Evolutionary conservation across 441 rosid species (phyloP), one percentile per base, ranked within the genome.

Genomic region (Populus hybrid): DNA sequence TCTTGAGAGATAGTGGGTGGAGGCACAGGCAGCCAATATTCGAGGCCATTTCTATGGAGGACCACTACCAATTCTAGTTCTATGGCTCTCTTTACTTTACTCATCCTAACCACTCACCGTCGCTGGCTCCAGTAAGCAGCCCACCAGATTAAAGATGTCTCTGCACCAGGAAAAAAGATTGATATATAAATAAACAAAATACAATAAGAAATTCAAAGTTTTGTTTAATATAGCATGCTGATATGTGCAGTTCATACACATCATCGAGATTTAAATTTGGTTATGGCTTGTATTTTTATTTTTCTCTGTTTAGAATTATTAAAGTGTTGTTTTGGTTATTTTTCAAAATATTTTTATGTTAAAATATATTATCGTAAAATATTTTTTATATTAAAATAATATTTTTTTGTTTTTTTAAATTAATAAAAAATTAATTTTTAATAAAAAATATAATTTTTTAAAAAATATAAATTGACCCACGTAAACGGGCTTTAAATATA

Each of bases 71-170:
- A 4, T 46, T 46, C 57, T 46, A 46, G 18, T 46, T 46, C 57
- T 46, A 14, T 4, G 57, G 20, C 57, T 46, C 57, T 46, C 1
- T 46, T 12, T 12, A 46, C 14, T 46, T 46, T 46, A 46, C 57
- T 14, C 20, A 1, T 6, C 18, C 57, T 66, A 66, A 11, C 34
- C 7, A 23, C 97, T 93, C 86, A 95, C 98, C 80, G 98, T 95
- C 12, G 98, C 95, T 38, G 97, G 97, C 73, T 95, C 98, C 12
- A 95, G 92, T 80, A 95, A 75, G 78, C 98, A 95, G 4, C 98
- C 98, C 70, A 87, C 80, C 63, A 95, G 90, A 82, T 93, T 95
- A 74, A 95, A 93, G 23, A 90, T 77, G 78, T 93, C 97, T 79
- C 98, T 94, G 95, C 89, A 85, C 72, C 82, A 69, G 57, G 59